Evolutionary conservation across 1,284 basidiomycete genomes (phyloP).

Genomic region (Ceratobasidium sp.): DNA sequence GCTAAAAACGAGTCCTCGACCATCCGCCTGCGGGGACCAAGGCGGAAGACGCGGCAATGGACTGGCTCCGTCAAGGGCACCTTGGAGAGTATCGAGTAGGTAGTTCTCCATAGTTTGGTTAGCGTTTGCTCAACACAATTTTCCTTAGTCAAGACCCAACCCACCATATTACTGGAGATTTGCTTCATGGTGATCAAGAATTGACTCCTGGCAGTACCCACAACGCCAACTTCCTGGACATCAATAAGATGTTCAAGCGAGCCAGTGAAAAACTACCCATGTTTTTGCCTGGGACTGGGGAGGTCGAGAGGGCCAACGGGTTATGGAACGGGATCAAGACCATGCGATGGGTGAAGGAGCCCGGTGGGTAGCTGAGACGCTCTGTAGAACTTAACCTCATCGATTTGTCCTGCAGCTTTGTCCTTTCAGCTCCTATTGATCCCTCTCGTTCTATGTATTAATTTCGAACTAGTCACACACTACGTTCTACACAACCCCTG

Average conservation of each 20-base stretch:
- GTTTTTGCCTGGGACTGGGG: conserved; percentile 11
- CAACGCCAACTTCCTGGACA: conserved; percentile 20
- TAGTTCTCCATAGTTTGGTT: background rate
- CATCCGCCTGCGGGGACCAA: background rate
- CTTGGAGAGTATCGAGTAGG: conserved; percentile 24
- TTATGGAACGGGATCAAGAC: conserved; percentile 41
- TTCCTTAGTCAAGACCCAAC: conserved; percentile 18
- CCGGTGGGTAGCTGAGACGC: conserved; percentile 4
- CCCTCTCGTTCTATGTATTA: conserved; percentile 73
- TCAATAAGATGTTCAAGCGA: background rate
- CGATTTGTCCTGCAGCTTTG: conserved; percentile 11
- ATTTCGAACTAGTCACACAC: conserved; percentile 67
- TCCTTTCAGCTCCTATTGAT: conserved; percentile 76
- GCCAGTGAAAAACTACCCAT: conserved; percentile 10
- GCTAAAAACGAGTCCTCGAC: conserved; percentile 15
- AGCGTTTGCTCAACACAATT: too few species aligned
- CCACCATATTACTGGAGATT: conserved; percentile 27
- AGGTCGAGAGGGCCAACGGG: background rate
- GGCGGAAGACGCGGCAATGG: background rate
- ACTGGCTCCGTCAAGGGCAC: conserved; percentile 12
- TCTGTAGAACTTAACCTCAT: background rate
- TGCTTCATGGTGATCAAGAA: background rate
- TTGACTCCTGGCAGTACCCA: conserved; percentile 4
- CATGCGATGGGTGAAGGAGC: conserved; percentile 38
- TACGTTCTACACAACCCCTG: conserved; percentile 47